Evolutionary conservation across 2,329 filamentous ascomycete genomes (phyloP).

Genomic region (Aureobasidium sp.): DNA sequence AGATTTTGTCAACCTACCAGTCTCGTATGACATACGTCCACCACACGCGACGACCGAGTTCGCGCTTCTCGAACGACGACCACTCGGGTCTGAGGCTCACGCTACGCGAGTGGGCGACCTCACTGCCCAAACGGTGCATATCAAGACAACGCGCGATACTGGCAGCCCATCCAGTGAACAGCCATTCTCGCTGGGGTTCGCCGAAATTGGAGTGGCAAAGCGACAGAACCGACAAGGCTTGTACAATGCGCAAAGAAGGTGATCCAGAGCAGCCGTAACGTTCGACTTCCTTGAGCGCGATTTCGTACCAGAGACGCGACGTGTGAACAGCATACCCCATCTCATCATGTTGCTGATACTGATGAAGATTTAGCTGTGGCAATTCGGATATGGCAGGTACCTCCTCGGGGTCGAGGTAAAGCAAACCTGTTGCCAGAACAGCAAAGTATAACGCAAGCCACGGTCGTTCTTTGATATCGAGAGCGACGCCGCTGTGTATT

Average conservation of each 20-base stretch:
- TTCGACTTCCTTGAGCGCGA: conserved; percentile 13
- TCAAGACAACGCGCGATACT: conserved; percentile 14
- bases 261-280: neutral
- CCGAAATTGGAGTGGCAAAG: conserved; percentile 15
- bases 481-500: conserved; percentile 4
- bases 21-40: conserved; percentile 15
- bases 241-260: neutral
- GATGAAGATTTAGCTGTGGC: conserved; percentile 1
- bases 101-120: neutral
- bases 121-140: conserved; percentile 15
- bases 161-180: conserved; percentile 1
- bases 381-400: conserved; percentile 11
- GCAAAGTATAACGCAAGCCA: conserved; percentile 13
- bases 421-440: conserved; percentile 6
- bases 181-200: conserved; percentile 14
- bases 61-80: conserved; percentile 6
- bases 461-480: conserved; percentile 1
- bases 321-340: conserved; percentile 4
- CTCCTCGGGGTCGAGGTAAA: conserved; percentile 12
- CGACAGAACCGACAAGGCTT: conserved; percentile 12
- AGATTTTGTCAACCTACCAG: neutral
- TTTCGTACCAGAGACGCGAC: conserved; percentile 16
- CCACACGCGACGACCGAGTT: conserved; percentile 16
- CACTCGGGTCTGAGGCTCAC: neutral
- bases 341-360: conserved; percentile 4